phyloP scores from a whole-genome alignment of 129 eudicot genomes.

The Tagetes erecta region DNA sequence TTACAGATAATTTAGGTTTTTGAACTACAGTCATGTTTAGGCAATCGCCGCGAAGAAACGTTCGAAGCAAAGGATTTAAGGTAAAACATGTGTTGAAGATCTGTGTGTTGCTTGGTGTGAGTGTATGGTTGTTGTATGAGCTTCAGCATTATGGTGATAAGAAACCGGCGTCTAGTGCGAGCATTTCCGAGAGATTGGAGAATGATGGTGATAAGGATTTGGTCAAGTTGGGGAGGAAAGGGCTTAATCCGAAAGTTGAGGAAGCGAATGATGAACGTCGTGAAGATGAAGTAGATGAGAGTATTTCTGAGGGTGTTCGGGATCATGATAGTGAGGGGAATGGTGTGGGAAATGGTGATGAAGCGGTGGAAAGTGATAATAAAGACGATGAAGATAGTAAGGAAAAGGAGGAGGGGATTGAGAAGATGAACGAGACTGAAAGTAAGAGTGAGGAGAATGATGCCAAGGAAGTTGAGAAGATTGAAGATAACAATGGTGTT shows the following conservation, averaged over 20 bases:
- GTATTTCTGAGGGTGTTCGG: slow-evolving; percentile 41
- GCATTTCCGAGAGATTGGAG: slow-evolving; percentile 38
- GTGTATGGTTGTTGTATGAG: slow-evolving; percentile 82
- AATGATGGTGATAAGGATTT: slow-evolving; percentile 27
- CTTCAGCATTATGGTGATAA: slow-evolving; percentile 54
- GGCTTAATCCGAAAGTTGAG: slow-evolving; percentile 51
- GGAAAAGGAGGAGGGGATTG: slow-evolving; percentile 39
- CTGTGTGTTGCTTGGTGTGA: slow-evolving; percentile 60
- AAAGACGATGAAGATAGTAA: slow-evolving; percentile 29
- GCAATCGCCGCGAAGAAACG: slow-evolving; percentile 78
- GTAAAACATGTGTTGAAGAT: slow-evolving; percentile 82
- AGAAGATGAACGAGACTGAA: slow-evolving; percentile 39
- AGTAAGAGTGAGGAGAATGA: slow-evolving; percentile 38
- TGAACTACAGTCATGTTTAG: slow-evolving; percentile 49
- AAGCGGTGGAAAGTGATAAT: slow-evolving; percentile 10
- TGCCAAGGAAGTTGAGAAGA: slow-evolving; percentile 17
- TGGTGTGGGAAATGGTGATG: not conserved
- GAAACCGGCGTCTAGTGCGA: slow-evolving; percentile 29
- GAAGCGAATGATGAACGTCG: slow-evolving; percentile 37
- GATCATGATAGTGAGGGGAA: slow-evolving; percentile 41
- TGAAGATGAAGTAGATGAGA: slow-evolving; percentile 60
- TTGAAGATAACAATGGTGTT: slow-evolving; percentile 7
- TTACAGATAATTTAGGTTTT: slow-evolving; percentile 18
- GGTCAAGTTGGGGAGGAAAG: slow-evolving; percentile 75
- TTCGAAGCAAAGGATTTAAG: slow-evolving; percentile 71